Conservation (phyloP, 306 rosid genomes). For the Lotus japonicus region DNA sequence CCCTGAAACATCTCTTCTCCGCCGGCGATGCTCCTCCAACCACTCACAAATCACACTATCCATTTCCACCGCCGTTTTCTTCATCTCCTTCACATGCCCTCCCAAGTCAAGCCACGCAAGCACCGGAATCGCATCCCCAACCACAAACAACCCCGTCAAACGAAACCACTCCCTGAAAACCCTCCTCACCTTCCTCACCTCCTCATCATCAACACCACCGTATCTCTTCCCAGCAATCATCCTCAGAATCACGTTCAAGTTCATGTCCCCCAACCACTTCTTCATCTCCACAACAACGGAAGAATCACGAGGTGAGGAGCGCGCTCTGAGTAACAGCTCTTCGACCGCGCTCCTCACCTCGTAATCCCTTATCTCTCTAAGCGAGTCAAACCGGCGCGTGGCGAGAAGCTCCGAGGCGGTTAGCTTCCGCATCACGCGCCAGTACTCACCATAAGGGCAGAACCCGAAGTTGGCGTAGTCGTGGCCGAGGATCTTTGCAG, state of each 20-base stretch:
- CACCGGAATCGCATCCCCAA: conserved; percentile 40
- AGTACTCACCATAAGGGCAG: conserved; percentile 30
- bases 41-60: conserved; percentile 23
- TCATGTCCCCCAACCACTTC: conserved; percentile 32
- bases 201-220: not conserved
- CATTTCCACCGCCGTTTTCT: conserved; percentile 19
- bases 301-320: not conserved
- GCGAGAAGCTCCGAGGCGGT: conserved; percentile 33
- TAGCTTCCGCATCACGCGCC: conserved; percentile 46
- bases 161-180: conserved; percentile 24
- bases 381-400: conserved; percentile 20
- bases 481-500: conserved; percentile 29
- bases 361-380: conserved; percentile 16
- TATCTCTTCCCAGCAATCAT: conserved; percentile 38
- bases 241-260: conserved; percentile 34
- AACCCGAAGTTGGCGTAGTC: conserved; percentile 40
- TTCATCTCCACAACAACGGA: conserved; percentile 32
- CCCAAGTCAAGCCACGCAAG: conserved; percentile 47
- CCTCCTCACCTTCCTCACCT: not conserved
- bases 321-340: not conserved
- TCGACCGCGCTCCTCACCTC: conserved; percentile 20
- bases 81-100: conserved; percentile 41
- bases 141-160: conserved; percentile 10
- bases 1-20: not conserved
- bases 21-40: conserved; percentile 43